phyloP scores from a whole-genome alignment of 2,329 filamentous ascomycete species.

The Pseudopithomyces maydicus region DNA sequence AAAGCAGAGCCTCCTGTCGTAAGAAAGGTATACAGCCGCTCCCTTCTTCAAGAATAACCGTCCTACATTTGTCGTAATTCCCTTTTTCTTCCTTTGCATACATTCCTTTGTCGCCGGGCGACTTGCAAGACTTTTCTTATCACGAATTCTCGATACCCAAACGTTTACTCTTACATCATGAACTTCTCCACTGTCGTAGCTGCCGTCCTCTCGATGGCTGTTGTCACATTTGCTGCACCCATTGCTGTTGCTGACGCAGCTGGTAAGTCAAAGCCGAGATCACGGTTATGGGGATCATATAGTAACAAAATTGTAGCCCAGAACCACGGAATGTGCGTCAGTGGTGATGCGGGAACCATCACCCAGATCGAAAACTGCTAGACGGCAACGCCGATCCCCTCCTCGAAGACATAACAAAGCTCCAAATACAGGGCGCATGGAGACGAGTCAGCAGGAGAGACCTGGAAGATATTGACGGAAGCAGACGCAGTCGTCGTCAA shows the following conservation, averaged over 20 bases:
- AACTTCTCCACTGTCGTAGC: constrained; percentile 41
- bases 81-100: constrained; percentile 17
- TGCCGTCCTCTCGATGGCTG: constrained; percentile 42
- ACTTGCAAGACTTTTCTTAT: constrained; percentile 26
- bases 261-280: constrained; percentile 18
- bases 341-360: constrained; percentile 19
- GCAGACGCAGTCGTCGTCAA: background rate
- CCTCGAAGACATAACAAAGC: background rate
- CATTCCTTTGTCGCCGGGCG: constrained; percentile 42
- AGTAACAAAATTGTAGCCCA: background rate
- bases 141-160: constrained; percentile 5
- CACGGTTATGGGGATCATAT: background rate
- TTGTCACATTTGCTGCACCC: constrained; percentile 38
- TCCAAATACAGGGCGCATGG: background rate
- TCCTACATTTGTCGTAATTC: constrained; percentile 16
- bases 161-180: constrained; percentile 30
- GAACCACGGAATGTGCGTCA: constrained; percentile 46
- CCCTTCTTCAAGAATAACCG: constrained; percentile 11
- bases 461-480: background rate
- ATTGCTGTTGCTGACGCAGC: constrained; percentile 20
- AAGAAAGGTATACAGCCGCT: constrained; percentile 19
- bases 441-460: background rate
- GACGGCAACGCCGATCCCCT: background rate
- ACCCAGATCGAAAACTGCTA: constrained; percentile 33
- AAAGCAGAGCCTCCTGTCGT: constrained; percentile 19